phyloP scores from a whole-genome alignment of 495 filamentous ascomycete genomes.

The Staphylotrichum tortipilum region DNA sequence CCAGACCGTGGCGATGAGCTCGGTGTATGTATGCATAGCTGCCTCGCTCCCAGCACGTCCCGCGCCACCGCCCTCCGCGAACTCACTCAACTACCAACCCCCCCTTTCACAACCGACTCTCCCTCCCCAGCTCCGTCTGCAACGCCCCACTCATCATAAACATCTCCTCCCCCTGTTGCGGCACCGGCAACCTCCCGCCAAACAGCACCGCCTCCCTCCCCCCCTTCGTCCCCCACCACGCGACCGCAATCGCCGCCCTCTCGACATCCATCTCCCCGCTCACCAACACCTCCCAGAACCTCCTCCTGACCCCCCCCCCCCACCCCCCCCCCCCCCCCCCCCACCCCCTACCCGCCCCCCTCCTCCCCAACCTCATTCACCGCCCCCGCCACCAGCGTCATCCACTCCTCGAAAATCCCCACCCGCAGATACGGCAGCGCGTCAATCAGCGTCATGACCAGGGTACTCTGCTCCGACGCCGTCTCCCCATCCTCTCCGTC shows the following conservation, averaged over 20 bases:
- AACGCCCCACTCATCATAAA: slow-evolving; percentile 42
- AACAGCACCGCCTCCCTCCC: slow-evolving; percentile 33
- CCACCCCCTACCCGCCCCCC: slow-evolving; percentile 52
- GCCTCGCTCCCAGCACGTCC: too few species aligned
- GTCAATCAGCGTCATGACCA: slow-evolving; percentile 75
- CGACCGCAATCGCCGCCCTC: slow-evolving; percentile 66
- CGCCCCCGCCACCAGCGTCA: slow-evolving; percentile 58
- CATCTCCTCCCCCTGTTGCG: slow-evolving; percentile 8
- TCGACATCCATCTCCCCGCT: slow-evolving; percentile 91
- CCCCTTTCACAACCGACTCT: slow-evolving; percentile 6
- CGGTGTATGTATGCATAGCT: too few species aligned
- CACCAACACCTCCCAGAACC: slow-evolving; percentile 79
- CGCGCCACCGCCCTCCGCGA: too few species aligned
- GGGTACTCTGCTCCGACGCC: slow-evolving; percentile 73
- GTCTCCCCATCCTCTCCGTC: neutral
- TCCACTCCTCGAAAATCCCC: slow-evolving; percentile 54
- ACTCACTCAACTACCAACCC: too few species aligned
- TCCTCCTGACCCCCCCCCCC: slow-evolving; percentile 55
- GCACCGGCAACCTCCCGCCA: neutral
- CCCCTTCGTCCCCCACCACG: slow-evolving; percentile 66
- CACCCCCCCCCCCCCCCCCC: slow-evolving; percentile 51
- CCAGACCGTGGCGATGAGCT: too few species aligned
- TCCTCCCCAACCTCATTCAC: slow-evolving; percentile 54
- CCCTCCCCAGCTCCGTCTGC: slow-evolving; percentile 6
- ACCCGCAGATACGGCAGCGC: slow-evolving; percentile 66